Evolutionary conservation across 805 yeast genomes (phyloP), one percentile per base, ranked within the genome.

Genomic region (Nakazawaea molendinolei): DNA sequence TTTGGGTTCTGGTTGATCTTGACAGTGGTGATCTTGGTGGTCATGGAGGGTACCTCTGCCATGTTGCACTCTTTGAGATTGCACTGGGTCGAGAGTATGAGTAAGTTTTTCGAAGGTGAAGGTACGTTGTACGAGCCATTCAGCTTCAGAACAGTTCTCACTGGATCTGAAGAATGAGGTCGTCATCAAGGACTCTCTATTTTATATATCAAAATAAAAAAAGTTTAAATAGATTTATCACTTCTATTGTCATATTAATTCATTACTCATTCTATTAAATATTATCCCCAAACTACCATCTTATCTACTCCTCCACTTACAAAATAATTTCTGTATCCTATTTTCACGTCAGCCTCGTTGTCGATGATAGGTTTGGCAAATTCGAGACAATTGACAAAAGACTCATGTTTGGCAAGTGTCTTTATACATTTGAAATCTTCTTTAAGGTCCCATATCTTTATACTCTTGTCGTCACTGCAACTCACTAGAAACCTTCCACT

Each of bases 31-130:
- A 76, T 81, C 28, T 61, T 81, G 52, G 87, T 81, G 32, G 64
- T 78, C 33, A 81, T 81, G 89, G 89, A 81, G 59, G 89, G 89
- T 39, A 81, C 87, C 0, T 78, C 86, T n/a, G 87, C 87, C 15
- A 81, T 81, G 89, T 63, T 81, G 50, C 89, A 81, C 54, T 73
- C 84, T 12, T 67, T 81, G 49, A 71, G 89, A 60, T 63, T 81
- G 48, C 89, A 81, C 52, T 81, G 89, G 89, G 87, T 81, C 36
- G 89, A 81, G 52, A 74, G 85, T 24, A 81, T 81, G 89, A 76
- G 85, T 30, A 81, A 81, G 55, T 80, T 76, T 53, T 81, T 81
- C 45, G 80, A 76, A 50, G 89, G 89, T 51, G 86, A 80, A 51
- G 89, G 89, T 44, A 60, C 69, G 32, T 71, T 76, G 8, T 81